Percentiles rank a stretch among this genome's conserved stretches.
phyloP scores from a whole-genome alignment of 2,329 filamentous ascomycete genomes.

The Xylariaceae sp. region DNA sequence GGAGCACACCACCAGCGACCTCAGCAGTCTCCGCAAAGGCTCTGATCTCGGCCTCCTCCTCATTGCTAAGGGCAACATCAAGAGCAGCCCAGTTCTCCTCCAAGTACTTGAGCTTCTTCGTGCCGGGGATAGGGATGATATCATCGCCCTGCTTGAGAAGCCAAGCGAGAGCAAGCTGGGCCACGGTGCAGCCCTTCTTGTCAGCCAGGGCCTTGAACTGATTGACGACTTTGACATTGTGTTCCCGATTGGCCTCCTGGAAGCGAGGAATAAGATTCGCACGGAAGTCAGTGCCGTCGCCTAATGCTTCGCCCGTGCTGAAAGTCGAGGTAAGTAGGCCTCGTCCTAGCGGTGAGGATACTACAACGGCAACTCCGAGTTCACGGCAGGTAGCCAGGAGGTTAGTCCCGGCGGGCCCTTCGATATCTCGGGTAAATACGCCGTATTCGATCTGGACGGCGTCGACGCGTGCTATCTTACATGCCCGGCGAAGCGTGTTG shows the following conservation, averaged over 20 bases:
- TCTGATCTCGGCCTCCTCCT: slow-evolving; percentile 30
- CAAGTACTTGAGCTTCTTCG: slow-evolving; percentile 40
- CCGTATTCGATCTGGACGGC: slow-evolving; percentile 59
- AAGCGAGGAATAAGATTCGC: slow-evolving; percentile 43
- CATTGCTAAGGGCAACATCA: slow-evolving; percentile 27
- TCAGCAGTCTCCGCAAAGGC: slow-evolving; percentile 12
- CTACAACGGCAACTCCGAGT: slow-evolving; percentile 48
- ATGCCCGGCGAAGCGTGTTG: slow-evolving; percentile 52
- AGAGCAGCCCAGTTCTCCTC: slow-evolving; percentile 39
- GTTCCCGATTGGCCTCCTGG: slow-evolving; percentile 49
- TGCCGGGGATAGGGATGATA: slow-evolving; percentile 44
- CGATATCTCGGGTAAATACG: slow-evolving; percentile 53
- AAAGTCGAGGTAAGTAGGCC: slow-evolving; percentile 48
- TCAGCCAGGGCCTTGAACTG: slow-evolving; percentile 32
- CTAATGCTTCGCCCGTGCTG: slow-evolving; percentile 41
- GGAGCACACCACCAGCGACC: slow-evolving; percentile 12
- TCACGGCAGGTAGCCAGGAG: slow-evolving; percentile 49
- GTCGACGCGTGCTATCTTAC: slow-evolving; percentile 50
- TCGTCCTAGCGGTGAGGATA: slow-evolving; percentile 46
- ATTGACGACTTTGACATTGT: slow-evolving; percentile 45
- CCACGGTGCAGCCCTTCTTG: slow-evolving; percentile 45
- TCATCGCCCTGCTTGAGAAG: slow-evolving; percentile 50
- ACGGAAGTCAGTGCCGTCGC: slow-evolving; percentile 39
- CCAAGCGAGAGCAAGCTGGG: slow-evolving; percentile 62
- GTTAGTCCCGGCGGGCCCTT: slow-evolving; percentile 40